A percentile compares a stretch with the other conserved stretches of the same genome.
Evolutionary conservation across 805 yeast genomes (phyloP).

Genomic region (Saccharomycopsis sp.): DNA sequence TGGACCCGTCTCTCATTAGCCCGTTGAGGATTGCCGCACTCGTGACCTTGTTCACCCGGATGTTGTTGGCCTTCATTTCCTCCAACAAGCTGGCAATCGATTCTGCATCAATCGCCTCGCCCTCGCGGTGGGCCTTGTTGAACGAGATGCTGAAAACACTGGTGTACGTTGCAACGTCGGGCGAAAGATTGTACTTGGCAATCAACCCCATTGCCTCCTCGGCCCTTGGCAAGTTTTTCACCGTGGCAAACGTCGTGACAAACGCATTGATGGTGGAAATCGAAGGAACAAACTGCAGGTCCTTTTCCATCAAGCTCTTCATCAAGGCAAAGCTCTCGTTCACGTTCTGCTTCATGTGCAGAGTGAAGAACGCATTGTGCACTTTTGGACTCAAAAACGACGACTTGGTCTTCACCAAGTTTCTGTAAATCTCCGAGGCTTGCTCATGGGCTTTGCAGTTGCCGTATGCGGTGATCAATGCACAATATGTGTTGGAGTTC

Average conservation of each 20-base stretch:
- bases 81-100: slow-evolving; percentile 32
- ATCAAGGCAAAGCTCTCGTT: slow-evolving; percentile 16
- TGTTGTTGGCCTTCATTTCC: slow-evolving; percentile 32
- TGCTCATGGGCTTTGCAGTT: slow-evolving; percentile 36
- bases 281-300: slow-evolving; percentile 37
- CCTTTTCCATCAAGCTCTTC: slow-evolving; percentile 18
- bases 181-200: slow-evolving; percentile 34
- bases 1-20: slow-evolving; percentile 38
- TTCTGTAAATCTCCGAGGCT: slow-evolving; percentile 31
- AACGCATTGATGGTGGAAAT: slow-evolving; percentile 45
- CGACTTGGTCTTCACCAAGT: slow-evolving; percentile 22
- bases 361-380: slow-evolving; percentile 23
- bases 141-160: slow-evolving; percentile 46
- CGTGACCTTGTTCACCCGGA: slow-evolving; percentile 38
- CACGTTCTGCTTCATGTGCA: slow-evolving; percentile 19
- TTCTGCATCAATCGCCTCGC: slow-evolving; percentile 33
- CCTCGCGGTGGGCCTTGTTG: slow-evolving; percentile 37
- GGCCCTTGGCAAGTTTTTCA: slow-evolving; percentile 36
- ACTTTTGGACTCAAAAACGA: slow-evolving; percentile 23
- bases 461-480: slow-evolving; percentile 39
- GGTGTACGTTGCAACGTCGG: slow-evolving; percentile 58
- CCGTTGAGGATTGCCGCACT: slow-evolving; percentile 46
- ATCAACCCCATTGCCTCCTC: slow-evolving; percentile 41
- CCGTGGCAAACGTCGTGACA: slow-evolving; percentile 34
- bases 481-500: slow-evolving; percentile 40